Conservation (phyloP, 2,329 filamentous ascomycete genomes). For the Zarea fungicola region DNA sequence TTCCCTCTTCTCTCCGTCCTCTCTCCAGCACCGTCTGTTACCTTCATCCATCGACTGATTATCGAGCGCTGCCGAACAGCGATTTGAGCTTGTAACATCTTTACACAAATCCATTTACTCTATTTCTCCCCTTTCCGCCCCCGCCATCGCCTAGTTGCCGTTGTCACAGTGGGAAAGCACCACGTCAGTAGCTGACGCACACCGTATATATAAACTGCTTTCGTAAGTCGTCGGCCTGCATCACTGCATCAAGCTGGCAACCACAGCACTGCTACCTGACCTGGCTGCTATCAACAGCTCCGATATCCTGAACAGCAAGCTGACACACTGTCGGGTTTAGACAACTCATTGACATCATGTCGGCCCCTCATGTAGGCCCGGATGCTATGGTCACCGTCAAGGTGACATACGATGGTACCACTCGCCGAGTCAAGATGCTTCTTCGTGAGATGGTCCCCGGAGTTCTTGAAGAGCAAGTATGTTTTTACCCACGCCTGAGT, state of each 20-base stretch:
- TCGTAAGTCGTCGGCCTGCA: constrained; percentile 10
- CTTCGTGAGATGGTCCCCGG: constrained; percentile 74
- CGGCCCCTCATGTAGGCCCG: constrained; percentile 14
- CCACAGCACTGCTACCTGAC: neutral
- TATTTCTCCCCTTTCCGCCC: neutral
- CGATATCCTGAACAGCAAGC: neutral
- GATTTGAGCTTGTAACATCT: neutral
- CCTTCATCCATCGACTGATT: constrained; percentile 1
- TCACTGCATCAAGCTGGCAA: neutral
- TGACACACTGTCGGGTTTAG: neutral
- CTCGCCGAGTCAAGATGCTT: constrained; percentile 82
- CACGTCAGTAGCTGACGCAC: constrained; percentile 10
- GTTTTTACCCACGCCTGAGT: constrained; percentile 33
- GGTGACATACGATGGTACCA: constrained; percentile 68
- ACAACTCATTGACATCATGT: neutral
- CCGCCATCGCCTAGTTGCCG: neutral
- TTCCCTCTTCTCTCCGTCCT: constrained; percentile 6
- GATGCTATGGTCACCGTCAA: constrained; percentile 68
- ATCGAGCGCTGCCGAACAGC: neutral
- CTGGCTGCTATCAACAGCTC: neutral
- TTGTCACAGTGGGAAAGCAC: neutral
- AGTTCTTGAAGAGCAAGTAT: constrained; percentile 77
- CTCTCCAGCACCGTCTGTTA: constrained; percentile 9
- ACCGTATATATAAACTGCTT: neutral
- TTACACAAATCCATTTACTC: neutral